These are phyloP conservation scores for Epichloe gansuensis DNA, from an alignment of 2,329 filamentous ascomycete genomes.

Conservation along the genomic window DNA sequence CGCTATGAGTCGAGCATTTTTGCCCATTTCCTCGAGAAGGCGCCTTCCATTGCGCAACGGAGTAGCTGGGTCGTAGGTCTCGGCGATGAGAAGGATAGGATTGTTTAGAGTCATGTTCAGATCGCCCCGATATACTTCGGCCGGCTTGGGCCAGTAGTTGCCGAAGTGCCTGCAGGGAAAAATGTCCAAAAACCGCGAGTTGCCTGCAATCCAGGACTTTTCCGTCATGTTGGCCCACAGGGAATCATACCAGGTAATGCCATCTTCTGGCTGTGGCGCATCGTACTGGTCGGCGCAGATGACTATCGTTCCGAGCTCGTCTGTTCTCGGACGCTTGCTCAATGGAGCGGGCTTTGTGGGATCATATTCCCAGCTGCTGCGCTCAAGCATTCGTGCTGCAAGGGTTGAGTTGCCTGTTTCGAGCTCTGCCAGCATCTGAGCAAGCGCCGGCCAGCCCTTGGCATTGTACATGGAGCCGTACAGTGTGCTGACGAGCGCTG, in stretches of 20 bases:
- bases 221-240: conserved; percentile 36
- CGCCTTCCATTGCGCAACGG: conserved; percentile 34
- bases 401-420: conserved; percentile 32
- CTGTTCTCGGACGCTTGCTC: conserved; percentile 18
- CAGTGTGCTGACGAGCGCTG: conserved; percentile 24
- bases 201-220: conserved; percentile 32
- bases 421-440: conserved; percentile 29
- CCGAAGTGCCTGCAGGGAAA: conserved; percentile 34
- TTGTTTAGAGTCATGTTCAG: conserved; percentile 29
- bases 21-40: conserved; percentile 31
- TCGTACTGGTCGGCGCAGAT: conserved; percentile 35
- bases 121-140: conserved; percentile 33
- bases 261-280: conserved; percentile 23
- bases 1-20: conserved; percentile 32
- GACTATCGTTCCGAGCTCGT: conserved; percentile 28
- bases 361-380: conserved; percentile 27
- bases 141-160: conserved; percentile 31
- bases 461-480: conserved; percentile 32
- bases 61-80: conserved; percentile 37
- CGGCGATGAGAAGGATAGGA: conserved; percentile 34
- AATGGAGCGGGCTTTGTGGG: conserved; percentile 21
- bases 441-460: conserved; percentile 27
- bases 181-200: conserved; percentile 31
- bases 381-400: conserved; percentile 26
- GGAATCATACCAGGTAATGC: conserved; percentile 30